phyloP scores from a whole-genome alignment of 2,329 filamentous ascomycete species.

The Penicillium italicum region DNA sequence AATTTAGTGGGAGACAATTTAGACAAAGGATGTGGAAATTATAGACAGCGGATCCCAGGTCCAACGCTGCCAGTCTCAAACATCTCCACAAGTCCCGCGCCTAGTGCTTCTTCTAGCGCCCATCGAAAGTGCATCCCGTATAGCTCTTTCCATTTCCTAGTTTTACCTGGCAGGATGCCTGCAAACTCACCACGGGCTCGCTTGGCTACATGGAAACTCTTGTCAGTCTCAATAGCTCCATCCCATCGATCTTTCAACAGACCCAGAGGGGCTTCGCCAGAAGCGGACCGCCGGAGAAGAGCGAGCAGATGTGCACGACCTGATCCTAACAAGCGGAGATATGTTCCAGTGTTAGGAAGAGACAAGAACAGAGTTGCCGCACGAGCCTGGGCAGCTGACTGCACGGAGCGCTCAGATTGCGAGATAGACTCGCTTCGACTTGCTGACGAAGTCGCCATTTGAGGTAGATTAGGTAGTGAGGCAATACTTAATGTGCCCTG shows the following conservation, averaged over 20 bases:
- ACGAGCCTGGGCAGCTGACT: constrained; percentile 22
- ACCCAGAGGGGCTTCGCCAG: constrained; percentile 53
- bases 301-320: constrained; percentile 54
- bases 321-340: constrained; percentile 55
- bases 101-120: constrained; percentile 59
- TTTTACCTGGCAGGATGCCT: constrained; percentile 55
- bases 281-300: constrained; percentile 51
- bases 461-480: constrained; percentile 34
- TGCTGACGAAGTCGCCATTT: constrained; percentile 20
- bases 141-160: constrained; percentile 61
- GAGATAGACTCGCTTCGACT: constrained; percentile 25
- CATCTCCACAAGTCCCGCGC: constrained; percentile 58
- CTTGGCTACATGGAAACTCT: constrained; percentile 48
- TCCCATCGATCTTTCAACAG: constrained; percentile 61
- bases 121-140: constrained; percentile 59
- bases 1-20: not conserved
- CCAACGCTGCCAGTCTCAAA: constrained; percentile 64
- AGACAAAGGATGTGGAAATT: constrained; percentile 6
- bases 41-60: constrained; percentile 47
- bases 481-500: constrained; percentile 44
- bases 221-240: constrained; percentile 52
- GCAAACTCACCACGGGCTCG: constrained; percentile 54
- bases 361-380: constrained; percentile 49
- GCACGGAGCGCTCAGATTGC: constrained; percentile 14
- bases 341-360: constrained; percentile 58